Base-by-base conservation (phyloP, 495 filamentous ascomycete species). In the Aspergillus homomorphus region DNA sequence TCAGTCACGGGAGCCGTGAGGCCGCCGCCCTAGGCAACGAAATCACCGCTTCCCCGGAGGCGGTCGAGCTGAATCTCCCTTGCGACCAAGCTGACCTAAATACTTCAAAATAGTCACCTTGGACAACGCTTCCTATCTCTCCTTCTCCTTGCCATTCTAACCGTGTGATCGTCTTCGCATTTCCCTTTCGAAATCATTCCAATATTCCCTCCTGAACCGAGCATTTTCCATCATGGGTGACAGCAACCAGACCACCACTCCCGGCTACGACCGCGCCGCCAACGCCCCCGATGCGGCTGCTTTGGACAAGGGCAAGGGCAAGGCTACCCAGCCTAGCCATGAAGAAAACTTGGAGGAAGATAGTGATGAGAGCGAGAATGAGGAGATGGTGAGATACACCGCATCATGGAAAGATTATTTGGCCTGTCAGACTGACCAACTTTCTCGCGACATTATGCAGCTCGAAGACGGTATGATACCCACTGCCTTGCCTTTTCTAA, bases 281-380 rank as follows among this genome's bases (percentile, higher is more conserved):
- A 66, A 71, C 65, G 62, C 72, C 38, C 60, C 73, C 62, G 71
- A 74, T 57, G 71, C 71, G 19, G 67, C 74, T 41, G 70, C 70
- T 42, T 66, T 63, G 41, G 69, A 69, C 28, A 81, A 80, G 71
- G 78, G 77, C 63, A 92, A 92, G 76, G 88, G 85, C 62, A 81
- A 81, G 68, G 77, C 71, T n/a, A 53, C 60, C 53, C 81, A 85
- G 64, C 84, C 66, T 54, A 77, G 58, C 62, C 75, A 60, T 33
- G 88, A 91, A 45, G 68, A 81, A 67, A 81, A 78, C 73, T 87
- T 88, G 83, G 84, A 80, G 24, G 87, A 90, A 56, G 87, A 88
- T 30, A 83, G 83, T 21, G 61, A 59, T 1, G 84, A 87, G 23
- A 84, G 82, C 41, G 83, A 84, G 49, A 77, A 77, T n/a, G 81